Conservation (phyloP, 257 asterid species). For the Przewalskia tangutica region DNA sequence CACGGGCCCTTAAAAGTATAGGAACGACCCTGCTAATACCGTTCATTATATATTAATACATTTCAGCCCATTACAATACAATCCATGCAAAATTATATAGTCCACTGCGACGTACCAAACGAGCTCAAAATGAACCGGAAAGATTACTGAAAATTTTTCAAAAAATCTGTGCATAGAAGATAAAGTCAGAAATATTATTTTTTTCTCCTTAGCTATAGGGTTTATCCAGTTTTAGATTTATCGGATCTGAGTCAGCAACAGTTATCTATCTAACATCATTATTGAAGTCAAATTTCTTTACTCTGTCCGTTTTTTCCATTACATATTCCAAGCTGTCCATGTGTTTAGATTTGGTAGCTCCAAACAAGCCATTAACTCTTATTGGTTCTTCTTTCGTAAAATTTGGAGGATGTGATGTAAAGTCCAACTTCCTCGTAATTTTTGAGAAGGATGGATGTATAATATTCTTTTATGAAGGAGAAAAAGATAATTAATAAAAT, state of each 20-base stretch:
- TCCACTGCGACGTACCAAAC: too few species aligned
- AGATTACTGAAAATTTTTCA: too few species aligned
- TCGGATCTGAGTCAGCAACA: constrained; percentile 1
- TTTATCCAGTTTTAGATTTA: not conserved
- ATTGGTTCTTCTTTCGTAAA: not conserved
- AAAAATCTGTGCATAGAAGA: not conserved
- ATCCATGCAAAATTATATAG: too few species aligned
- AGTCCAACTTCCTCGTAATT: not conserved
- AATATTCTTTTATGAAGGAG: too few species aligned
- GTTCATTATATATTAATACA: too few species aligned
- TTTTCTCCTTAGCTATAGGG: too few species aligned
- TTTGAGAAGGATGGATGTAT: not conserved
- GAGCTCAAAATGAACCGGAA: too few species aligned
- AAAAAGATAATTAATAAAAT: too few species aligned
- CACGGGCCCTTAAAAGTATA: too few species aligned
- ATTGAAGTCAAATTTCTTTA: not conserved
- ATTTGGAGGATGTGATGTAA: not conserved
- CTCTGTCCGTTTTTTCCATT: not conserved
- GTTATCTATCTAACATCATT: not conserved
- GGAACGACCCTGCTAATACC: too few species aligned
- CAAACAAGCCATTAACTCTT: not conserved
- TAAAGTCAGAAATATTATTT: not conserved
- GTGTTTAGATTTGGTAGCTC: not conserved
- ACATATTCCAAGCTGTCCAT: not conserved
- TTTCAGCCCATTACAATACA: too few species aligned